Base-by-base conservation (phyloP, 371 early-diverging fungal genomes). In the Choanephora cucurbitarum region DNA sequence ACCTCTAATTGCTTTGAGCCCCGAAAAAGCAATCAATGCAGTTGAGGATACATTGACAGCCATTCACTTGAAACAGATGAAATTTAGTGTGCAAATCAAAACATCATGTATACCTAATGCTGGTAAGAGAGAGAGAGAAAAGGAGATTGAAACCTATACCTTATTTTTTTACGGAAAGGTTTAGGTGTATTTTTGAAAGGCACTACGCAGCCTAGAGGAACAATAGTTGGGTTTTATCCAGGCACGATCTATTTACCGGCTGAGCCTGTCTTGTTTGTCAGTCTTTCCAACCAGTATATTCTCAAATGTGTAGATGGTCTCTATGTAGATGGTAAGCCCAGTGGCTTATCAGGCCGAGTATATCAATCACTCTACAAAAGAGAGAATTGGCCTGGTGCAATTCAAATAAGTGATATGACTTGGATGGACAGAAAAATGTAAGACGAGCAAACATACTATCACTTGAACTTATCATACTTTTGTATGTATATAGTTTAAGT, bases 351-450 rank as follows among this genome's bases (percentile, higher is more conserved):
- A 2, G 75, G 71, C 1, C 67, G 53, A 1, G 57, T 83, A 18
- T 75, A 72, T 44, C 58, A 58, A 28, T 83, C 84, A 10, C 23
- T 72, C 5, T 77, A 79, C 46, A 58, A 58, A 9, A 60, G 82
- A 14, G 81, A 83, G 18, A 83, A 83, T 32, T 83, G 77, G 69
- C 84, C 84, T 15, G 84, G 84, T 17, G 73, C 75, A 7, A 71
- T 72, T 1, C 71, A 75, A 22, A 73, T 77, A 11, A 77, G 80
- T 7, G 84, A 83, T 53, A 54, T 57, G 37, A 74, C 75, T 0
- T 83, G 84, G 84, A 62, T 80, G 72, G 54, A 66, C 15, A 54
- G 34, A 0, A 24, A 57, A 31, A 31, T 17, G 19, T 46, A 44
- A 15, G 13, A 45, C 43, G 21, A 47, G 17, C 44, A 19, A 44